Conservation (phyloP, 2,329 filamentous ascomycete genomes). For the Cercospora zeae-maydis region DNA sequence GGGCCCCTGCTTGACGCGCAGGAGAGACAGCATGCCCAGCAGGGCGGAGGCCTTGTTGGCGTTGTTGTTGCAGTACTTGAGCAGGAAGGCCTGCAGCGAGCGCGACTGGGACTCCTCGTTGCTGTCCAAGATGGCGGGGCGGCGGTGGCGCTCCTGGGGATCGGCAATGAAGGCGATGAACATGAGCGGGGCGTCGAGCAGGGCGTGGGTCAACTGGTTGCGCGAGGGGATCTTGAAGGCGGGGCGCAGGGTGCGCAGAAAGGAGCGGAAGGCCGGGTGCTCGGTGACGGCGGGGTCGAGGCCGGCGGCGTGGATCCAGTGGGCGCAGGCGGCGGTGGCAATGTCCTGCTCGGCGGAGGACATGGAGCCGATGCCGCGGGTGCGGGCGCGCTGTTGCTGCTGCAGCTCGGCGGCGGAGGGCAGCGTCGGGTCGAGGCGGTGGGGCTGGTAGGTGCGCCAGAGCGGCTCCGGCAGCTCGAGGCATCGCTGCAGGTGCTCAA, state of each 20-base stretch:
- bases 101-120: slow-evolving; percentile 27
- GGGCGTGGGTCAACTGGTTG: slow-evolving; percentile 25
- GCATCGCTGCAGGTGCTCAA: slow-evolving; percentile 28
- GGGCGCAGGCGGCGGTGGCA: slow-evolving; percentile 25
- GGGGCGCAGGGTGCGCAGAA: slow-evolving; percentile 23
- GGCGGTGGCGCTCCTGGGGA: slow-evolving; percentile 25
- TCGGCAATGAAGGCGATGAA: slow-evolving; percentile 28
- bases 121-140: slow-evolving; percentile 26
- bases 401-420: slow-evolving; percentile 26
- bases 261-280: slow-evolving; percentile 26
- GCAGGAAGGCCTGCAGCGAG: slow-evolving; percentile 24
- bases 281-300: slow-evolving; percentile 21
- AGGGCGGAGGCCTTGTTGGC: slow-evolving; percentile 19
- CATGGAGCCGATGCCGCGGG: slow-evolving; percentile 27
- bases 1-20: slow-evolving; percentile 25
- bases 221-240: slow-evolving; percentile 24
- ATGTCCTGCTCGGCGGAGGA: slow-evolving; percentile 25
- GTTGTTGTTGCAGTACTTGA: slow-evolving; percentile 27
- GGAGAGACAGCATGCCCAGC: slow-evolving; percentile 25
- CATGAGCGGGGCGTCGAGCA: slow-evolving; percentile 27
- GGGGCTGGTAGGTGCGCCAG: slow-evolving; percentile 28
- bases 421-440: slow-evolving; percentile 25
- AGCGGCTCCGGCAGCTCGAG: slow-evolving; percentile 24
- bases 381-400: slow-evolving; percentile 26
- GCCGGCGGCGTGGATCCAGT: slow-evolving; percentile 24